A percentile compares a stretch with the other conserved stretches of the same genome.
Evolutionary conservation across 164 flowering plant species (phyloP).

Genomic region (Dillenia turbinata): DNA sequence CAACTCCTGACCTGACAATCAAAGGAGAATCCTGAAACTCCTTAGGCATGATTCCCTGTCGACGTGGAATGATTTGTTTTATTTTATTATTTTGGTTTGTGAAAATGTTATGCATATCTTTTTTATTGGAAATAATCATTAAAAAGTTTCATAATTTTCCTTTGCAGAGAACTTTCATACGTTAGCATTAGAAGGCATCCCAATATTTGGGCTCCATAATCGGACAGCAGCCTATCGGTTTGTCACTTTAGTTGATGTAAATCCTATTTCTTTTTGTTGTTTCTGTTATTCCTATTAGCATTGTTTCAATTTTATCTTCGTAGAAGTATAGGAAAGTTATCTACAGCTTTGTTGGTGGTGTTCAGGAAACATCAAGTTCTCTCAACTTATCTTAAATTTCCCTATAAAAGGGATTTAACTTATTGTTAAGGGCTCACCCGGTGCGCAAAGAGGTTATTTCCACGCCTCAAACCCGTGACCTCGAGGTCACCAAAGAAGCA

Average conservation of each 20-base stretch:
- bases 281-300: neutral
- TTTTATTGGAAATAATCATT: neutral
- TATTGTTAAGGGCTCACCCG: too few species aligned
- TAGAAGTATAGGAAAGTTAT: neutral
- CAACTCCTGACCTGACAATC: too few species aligned
- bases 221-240: constrained; percentile 92
- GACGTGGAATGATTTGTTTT: neutral
- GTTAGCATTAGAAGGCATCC: constrained; percentile 84
- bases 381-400: too few species aligned
- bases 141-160: neutral
- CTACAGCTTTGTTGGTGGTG: too few species aligned
- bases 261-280: constrained; percentile 15
- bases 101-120: neutral
- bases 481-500: too few species aligned
- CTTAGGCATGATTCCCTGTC: too few species aligned
- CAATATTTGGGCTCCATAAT: constrained; percentile 77
- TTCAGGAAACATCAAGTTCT: too few species aligned
- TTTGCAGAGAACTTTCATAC: constrained; percentile 83
- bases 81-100: neutral
- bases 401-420: too few species aligned
- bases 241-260: constrained; percentile 93
- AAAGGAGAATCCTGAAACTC: too few species aligned
- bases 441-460: too few species aligned
- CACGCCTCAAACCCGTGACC: too few species aligned
- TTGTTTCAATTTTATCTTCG: neutral